Conservation (phyloP, 2,329 filamentous ascomycete species). For the Colletotrichum liriopes region DNA sequence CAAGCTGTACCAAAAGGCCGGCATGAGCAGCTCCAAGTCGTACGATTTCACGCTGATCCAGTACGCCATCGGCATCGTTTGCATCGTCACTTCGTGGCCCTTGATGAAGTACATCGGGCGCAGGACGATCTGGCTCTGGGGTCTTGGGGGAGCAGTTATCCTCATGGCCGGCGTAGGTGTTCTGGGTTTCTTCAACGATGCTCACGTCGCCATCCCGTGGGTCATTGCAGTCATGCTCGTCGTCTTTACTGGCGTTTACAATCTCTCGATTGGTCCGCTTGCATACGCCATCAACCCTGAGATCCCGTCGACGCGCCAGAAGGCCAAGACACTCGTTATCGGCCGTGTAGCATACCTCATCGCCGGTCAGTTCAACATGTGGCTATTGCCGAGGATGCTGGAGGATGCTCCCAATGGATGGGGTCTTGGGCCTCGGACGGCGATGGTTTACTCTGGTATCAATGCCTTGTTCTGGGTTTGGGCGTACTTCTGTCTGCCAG, state of each 20-base stretch:
- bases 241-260: constrained; percentile 58
- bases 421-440: constrained; percentile 44
- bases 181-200: constrained; percentile 47
- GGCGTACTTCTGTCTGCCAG: constrained; percentile 46
- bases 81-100: constrained; percentile 61
- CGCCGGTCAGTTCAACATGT: constrained; percentile 44
- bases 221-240: constrained; percentile 56
- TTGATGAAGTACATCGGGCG: constrained; percentile 59
- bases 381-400: constrained; percentile 45
- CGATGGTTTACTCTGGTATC: constrained; percentile 44
- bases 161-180: constrained; percentile 56
- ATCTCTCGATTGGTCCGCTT: constrained; percentile 58
- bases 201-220: constrained; percentile 48
- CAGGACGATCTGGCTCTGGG: constrained; percentile 59
- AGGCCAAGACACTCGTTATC: constrained; percentile 45
- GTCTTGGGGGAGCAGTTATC: constrained; percentile 54
- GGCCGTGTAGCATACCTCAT: constrained; percentile 43
- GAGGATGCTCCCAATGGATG: constrained; percentile 42
- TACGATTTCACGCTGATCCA: constrained; percentile 64
- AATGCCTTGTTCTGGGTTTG: constrained; percentile 41
- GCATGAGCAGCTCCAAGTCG: constrained; percentile 56
- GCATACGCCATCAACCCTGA: constrained; percentile 62
- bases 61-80: constrained; percentile 57
- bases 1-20: constrained; percentile 67
- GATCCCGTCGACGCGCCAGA: constrained; percentile 47